Evolutionary conservation across 768 basidiomycete genomes (phyloP), one percentile per base, ranked within the genome.

Genomic region (Clitopilus passeckerianus): DNA sequence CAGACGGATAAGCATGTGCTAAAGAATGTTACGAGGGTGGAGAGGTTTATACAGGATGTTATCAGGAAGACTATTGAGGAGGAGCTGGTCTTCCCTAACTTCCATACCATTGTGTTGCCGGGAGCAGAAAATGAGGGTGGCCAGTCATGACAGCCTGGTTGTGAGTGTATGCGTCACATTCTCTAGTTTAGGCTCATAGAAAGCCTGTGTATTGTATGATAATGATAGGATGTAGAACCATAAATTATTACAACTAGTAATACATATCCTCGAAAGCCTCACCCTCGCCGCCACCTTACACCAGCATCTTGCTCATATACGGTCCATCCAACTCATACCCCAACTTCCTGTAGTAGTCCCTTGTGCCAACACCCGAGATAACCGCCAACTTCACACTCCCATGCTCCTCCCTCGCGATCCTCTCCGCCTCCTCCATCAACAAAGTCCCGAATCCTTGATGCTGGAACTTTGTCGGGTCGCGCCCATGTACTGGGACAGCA

Each of bases 401-500:
- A 67, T 99, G 97, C 70, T 99, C 97, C 67, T 98, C 96, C 64
- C 89, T 79, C 23, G 97, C 95, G 78, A 99, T 98, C 66, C 96
- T 83, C 72, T 98, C 97, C 8, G 97, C 97, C 75, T 99, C 97
- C 70, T 99, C 97, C 97, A 99, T 99, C 62, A 99, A 75, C 62
- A 98, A 72, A 30, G 95, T 97, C 12, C 97, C 97, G 71, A 98
- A 98, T 7, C 97, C 97, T 85, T 93, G 92, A 74, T 97, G 95
- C 70, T 97, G 95, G 80, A 98, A 98, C 74, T 96, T 97, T 34
- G 95, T 98, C 18, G 97, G 97, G 74, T 99, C 95, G 54, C 97
- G 82, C 57, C 93, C 94, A 71, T 98, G 96, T 34, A 99, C 94
- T 5, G 95, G 94, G 34, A 98, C 94, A 16, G 97, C 96, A 10